Conservation (phyloP, 2,329 filamentous ascomycete genomes). For the Fulvia fulva region DNA sequence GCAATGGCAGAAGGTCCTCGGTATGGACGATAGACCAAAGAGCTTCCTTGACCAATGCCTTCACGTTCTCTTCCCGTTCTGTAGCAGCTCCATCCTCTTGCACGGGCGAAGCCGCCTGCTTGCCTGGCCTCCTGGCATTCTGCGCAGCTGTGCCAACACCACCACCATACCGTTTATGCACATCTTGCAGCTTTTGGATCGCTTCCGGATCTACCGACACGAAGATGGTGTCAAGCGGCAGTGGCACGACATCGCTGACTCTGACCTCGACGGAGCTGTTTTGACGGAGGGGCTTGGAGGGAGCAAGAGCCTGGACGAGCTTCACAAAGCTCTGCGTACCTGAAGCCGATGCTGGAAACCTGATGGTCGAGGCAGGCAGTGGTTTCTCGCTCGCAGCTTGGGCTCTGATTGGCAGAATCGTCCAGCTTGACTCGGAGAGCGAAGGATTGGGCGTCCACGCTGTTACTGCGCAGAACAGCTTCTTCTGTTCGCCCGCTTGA, state of each 20-base stretch:
- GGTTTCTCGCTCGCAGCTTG: constrained; percentile 51
- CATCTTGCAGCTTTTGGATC: constrained; percentile 73
- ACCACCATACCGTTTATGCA: constrained; percentile 76
- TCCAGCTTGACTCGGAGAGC: constrained; percentile 69
- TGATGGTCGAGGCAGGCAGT: constrained; percentile 71
- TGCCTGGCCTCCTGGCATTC: constrained; percentile 22
- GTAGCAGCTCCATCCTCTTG: constrained; percentile 11
- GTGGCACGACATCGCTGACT: constrained; percentile 72
- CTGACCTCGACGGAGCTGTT: constrained; percentile 79
- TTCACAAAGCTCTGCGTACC: constrained; percentile 77
- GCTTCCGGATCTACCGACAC: constrained; percentile 80
- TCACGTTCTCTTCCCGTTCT: constrained; percentile 22
- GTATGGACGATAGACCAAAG: constrained; percentile 76
- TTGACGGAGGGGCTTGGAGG: constrained; percentile 69
- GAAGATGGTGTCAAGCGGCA: constrained; percentile 79
- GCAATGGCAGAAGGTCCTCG: constrained; percentile 76
- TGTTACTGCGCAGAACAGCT: constrained; percentile 62
- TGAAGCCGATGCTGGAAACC: constrained; percentile 68
- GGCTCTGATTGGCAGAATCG: constrained; percentile 69
- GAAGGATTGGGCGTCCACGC: constrained; percentile 62
- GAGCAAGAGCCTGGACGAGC: constrained; percentile 64
- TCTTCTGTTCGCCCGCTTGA: constrained; percentile 26
- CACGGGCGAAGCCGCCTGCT: constrained; percentile 16
- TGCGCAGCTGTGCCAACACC: constrained; percentile 43
- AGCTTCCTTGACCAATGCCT: constrained; percentile 61